phyloP scores from a whole-genome alignment of 2,329 filamentous ascomycete species.

The Trichoderma koningiopsis region DNA sequence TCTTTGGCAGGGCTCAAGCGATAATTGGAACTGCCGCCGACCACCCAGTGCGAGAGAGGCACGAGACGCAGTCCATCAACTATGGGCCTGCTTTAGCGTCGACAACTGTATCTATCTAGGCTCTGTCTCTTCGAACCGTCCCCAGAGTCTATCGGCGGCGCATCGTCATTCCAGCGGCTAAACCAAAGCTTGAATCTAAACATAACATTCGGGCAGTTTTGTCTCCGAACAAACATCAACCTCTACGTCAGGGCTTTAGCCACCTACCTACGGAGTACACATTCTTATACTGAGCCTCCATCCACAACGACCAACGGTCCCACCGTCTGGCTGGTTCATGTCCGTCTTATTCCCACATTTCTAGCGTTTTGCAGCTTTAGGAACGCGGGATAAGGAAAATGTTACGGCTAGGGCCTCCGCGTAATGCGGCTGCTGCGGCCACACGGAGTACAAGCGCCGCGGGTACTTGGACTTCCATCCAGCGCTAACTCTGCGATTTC shows the following conservation, averaged over 20 bases:
- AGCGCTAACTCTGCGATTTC: not conserved
- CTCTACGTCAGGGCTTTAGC: not conserved
- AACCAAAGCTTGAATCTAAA: not conserved
- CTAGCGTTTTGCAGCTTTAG: constrained; percentile 16
- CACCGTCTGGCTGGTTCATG: not conserved
- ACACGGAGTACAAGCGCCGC: constrained; percentile 17
- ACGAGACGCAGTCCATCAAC: not conserved
- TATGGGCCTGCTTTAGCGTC: not conserved
- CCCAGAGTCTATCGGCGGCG: not conserved
- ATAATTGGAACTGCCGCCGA: not conserved
- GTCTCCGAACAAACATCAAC: not conserved
- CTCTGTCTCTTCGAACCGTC: not conserved
- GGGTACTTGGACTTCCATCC: not conserved
- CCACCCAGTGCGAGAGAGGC: constrained; percentile 1
- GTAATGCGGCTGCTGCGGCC: constrained; percentile 10
- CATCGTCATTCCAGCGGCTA: not conserved
- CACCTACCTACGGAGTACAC: not conserved
- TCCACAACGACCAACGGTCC: not conserved
- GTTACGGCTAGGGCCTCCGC: constrained; percentile 1
- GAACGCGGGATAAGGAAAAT: constrained; percentile 3
- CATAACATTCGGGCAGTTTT: not conserved
- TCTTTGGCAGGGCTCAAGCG: not conserved
- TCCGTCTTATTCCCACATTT: constrained; percentile 11
- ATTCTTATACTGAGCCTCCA: not conserved
- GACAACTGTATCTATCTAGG: not conserved